Conservation (phyloP, 2,329 filamentous ascomycete species). For the Fusarium nematophilum region DNA sequence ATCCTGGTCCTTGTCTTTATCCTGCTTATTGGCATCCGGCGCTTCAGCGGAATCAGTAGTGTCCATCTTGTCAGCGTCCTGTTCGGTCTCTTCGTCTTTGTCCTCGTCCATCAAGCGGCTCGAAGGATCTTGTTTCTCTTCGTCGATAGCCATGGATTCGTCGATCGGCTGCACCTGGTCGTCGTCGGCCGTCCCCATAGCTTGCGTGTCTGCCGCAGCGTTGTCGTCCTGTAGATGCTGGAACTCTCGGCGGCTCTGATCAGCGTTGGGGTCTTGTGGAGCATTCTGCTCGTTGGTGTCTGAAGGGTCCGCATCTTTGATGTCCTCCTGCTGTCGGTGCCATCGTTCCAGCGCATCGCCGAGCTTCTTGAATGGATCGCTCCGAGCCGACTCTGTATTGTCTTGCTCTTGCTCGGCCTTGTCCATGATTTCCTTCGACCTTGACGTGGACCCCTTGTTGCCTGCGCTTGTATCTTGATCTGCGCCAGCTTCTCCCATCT, state of each 20-base stretch:
- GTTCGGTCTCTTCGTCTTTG: conserved; percentile 59
- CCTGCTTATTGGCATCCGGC: conserved; percentile 55
- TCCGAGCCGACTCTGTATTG: conserved; percentile 56
- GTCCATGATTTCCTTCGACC: conserved; percentile 61
- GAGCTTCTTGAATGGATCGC: conserved; percentile 90
- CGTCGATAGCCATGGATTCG: conserved; percentile 87
- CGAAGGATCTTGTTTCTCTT: conserved; percentile 66
- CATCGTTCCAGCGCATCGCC: conserved; percentile 93
- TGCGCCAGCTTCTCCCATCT: conserved; percentile 72
- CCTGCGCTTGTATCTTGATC: conserved; percentile 72
- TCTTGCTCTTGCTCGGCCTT: conserved; percentile 58
- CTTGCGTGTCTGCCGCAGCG: conserved; percentile 85
- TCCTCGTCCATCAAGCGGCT: conserved; percentile 65
- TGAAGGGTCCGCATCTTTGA: conserved; percentile 68
- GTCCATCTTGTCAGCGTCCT: conserved; percentile 59
- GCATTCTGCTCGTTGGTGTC: conserved; percentile 49
- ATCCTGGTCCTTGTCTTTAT: conserved; percentile 60
- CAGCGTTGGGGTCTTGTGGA: conserved; percentile 62
- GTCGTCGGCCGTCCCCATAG: conserved; percentile 86
- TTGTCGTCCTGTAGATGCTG: conserved; percentile 92
- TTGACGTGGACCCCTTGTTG: conserved; percentile 69
- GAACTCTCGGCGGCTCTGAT: conserved; percentile 82
- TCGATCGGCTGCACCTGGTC: conserved; percentile 89
- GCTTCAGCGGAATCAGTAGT: conserved; percentile 49
- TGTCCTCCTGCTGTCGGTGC: conserved; percentile 89